A percentile compares a stretch with the other conserved stretches of the same genome.
Conservation (phyloP, 2,329 filamentous ascomycete species). For the Basipetospora chlamydospora region DNA sequence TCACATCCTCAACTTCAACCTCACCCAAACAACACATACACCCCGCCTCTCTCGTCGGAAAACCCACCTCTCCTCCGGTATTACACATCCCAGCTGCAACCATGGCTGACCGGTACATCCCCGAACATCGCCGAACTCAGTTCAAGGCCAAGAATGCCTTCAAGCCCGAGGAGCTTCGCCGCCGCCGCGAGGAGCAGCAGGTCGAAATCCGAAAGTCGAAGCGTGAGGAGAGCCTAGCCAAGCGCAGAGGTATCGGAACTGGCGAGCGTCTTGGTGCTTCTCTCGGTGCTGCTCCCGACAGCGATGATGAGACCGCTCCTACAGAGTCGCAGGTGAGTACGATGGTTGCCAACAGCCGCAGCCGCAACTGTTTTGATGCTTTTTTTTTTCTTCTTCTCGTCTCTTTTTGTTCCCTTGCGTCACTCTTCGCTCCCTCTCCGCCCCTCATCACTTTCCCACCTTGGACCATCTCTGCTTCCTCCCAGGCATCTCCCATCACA, state of each 20-base stretch:
- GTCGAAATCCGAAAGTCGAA: slow-evolving; percentile 98
- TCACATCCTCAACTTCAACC: not conserved
- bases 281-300: slow-evolving; percentile 80
- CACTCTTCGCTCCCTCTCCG: no score
- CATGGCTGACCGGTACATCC: slow-evolving; percentile 99
- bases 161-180: slow-evolving; percentile 96
- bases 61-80: no score
- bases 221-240: slow-evolving; percentile 96
- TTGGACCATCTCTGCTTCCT: no score
- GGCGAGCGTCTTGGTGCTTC: slow-evolving; percentile 70
- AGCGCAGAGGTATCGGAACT: slow-evolving; percentile 84
- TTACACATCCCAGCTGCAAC: slow-evolving; percentile 18
- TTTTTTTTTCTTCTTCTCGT: slow-evolving; percentile 8
- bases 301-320: slow-evolving; percentile 89
- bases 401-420: not conserved
- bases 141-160: slow-evolving; percentile 99
- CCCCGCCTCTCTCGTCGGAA: slow-evolving; percentile 9
- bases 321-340: slow-evolving; percentile 86
- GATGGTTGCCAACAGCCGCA: no score
- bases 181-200: slow-evolving; percentile 96
- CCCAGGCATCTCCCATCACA: no score
- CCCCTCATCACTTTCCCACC: no score
- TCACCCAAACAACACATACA: slow-evolving; percentile 3
- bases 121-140: slow-evolving; percentile 96
- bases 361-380: slow-evolving; percentile 9